Evolutionary conservation across 371 early-diverging fungal genomes (phyloP).

Genomic region (Rhizopus arrhizus): DNA sequence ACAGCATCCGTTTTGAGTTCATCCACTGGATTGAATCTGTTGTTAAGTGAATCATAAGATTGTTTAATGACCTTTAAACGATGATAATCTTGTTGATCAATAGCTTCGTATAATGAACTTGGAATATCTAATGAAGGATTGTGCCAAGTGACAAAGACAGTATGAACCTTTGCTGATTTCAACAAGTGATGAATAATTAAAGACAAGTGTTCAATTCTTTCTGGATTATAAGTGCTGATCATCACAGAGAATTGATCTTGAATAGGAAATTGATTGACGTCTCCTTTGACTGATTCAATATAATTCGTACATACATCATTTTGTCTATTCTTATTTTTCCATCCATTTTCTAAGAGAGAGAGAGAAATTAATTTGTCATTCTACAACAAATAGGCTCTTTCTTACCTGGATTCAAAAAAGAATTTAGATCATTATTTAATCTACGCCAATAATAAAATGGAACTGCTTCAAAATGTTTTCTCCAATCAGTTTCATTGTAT

Average conservation of each 20-base stretch:
- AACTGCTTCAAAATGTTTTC: conserved; percentile 28
- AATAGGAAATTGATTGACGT: conserved; percentile 19
- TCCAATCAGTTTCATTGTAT: conserved; percentile 34
- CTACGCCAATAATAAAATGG: conserved; percentile 40
- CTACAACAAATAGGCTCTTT: background rate
- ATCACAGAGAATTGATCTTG: conserved; percentile 47
- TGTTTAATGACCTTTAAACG: conserved; percentile 37
- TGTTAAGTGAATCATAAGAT: conserved; percentile 47
- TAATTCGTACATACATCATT: conserved; percentile 19
- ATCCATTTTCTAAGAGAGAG: conserved; percentile 6
- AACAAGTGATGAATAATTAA: conserved; percentile 39
- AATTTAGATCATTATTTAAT: conserved; percentile 16
- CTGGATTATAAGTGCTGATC: conserved; percentile 52
- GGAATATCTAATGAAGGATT: conserved; percentile 43
- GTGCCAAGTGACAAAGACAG: conserved; percentile 56
- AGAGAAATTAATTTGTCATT: background rate
- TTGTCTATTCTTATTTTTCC: conserved; percentile 24
- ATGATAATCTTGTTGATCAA: conserved; percentile 10
- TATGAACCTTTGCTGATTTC: conserved; percentile 31
- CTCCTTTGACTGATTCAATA: background rate
- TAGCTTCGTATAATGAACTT: conserved; percentile 14
- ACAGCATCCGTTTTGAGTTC: conserved; percentile 40
- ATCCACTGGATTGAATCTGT: conserved; percentile 44
- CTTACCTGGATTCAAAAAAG: conserved; percentile 13
- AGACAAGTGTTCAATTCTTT: conserved; percentile 44